Evolutionary conservation across 1,139 yeast species (phyloP).

Genomic region (Yamadazyma atlantica): DNA sequence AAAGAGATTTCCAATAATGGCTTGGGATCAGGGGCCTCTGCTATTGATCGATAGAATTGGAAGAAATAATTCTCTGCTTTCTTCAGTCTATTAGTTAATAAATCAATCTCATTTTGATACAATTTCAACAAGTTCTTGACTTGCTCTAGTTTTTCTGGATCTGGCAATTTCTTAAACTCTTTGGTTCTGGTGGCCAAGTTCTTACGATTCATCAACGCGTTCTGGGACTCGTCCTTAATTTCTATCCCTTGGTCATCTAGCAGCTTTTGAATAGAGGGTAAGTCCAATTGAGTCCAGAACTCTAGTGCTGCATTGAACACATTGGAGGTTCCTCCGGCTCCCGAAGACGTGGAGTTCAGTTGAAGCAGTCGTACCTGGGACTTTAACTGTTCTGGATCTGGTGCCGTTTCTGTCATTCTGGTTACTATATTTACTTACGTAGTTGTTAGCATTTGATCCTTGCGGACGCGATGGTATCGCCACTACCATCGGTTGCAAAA

Average conservation of each 20-base stretch:
- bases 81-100: conserved; percentile 74
- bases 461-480: neutral
- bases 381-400: neutral
- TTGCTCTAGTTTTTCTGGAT: conserved; percentile 62
- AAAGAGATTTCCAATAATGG: conserved; percentile 74
- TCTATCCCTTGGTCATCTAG: conserved; percentile 76
- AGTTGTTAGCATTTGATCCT: neutral
- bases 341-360: neutral
- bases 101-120: conserved; percentile 87
- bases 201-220: conserved; percentile 68
- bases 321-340: conserved; percentile 12
- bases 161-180: conserved; percentile 70
- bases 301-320: conserved; percentile 55
- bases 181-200: conserved; percentile 80
- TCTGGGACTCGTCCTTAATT: conserved; percentile 68
- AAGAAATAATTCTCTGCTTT: conserved; percentile 71
- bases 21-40: conserved; percentile 92
- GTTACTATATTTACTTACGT: neutral
- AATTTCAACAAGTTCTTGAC: conserved; percentile 70
- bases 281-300: conserved; percentile 74
- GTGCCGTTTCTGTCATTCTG: neutral
- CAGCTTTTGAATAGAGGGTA: conserved; percentile 64
- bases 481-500: neutral
- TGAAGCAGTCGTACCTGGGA: neutral
- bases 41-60: conserved; percentile 69